Evolutionary conservation across 306 rosid species (phyloP).

Genomic region (Corylus americana): DNA sequence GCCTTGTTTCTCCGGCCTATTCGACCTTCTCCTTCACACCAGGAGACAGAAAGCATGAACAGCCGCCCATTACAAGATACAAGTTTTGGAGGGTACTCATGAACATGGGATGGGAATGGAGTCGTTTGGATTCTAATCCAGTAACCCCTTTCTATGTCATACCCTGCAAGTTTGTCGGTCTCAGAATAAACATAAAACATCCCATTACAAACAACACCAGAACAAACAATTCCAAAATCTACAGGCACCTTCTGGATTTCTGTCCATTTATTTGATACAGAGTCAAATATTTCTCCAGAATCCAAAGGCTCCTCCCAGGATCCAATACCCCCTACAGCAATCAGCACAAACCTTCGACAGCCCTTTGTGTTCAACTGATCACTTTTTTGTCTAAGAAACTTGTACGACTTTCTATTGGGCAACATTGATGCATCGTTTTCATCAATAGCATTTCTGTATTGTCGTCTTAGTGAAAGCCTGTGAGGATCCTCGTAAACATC

Average conservation of each 20-base stretch:
- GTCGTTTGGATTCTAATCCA: constrained; percentile 82
- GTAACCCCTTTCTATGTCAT: constrained; percentile 75
- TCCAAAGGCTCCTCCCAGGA: constrained; percentile 97
- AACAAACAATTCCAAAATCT: constrained; percentile 76
- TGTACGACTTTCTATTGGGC: constrained; percentile 65
- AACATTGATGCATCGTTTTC: constrained; percentile 58
- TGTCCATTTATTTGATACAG: constrained; percentile 81
- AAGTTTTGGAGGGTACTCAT: constrained; percentile 87
- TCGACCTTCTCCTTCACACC: constrained; percentile 99
- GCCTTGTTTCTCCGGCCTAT: constrained; percentile 95
- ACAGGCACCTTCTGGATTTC: constrained; percentile 80
- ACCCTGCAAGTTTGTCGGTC: constrained; percentile 84
- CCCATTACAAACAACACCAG: constrained; percentile 85
- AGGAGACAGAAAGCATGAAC: constrained; percentile 86
- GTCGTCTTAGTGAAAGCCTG: constrained; percentile 86
- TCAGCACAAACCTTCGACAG: constrained; percentile 66
- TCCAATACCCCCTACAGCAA: constrained; percentile 92
- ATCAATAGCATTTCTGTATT: constrained; percentile 54
- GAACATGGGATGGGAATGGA: constrained; percentile 72
- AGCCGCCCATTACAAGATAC: constrained; percentile 71
- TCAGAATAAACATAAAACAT: constrained; percentile 92
- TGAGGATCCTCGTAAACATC: constrained; percentile 99
- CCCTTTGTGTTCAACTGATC: constrained; percentile 65
- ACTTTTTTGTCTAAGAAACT: constrained; percentile 65
- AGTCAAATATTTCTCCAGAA: constrained; percentile 93